These are phyloP conservation scores for Lithospermum erythrorhizon DNA, from an alignment of 257 asterid genomes.

Conservation along the genomic window DNA sequence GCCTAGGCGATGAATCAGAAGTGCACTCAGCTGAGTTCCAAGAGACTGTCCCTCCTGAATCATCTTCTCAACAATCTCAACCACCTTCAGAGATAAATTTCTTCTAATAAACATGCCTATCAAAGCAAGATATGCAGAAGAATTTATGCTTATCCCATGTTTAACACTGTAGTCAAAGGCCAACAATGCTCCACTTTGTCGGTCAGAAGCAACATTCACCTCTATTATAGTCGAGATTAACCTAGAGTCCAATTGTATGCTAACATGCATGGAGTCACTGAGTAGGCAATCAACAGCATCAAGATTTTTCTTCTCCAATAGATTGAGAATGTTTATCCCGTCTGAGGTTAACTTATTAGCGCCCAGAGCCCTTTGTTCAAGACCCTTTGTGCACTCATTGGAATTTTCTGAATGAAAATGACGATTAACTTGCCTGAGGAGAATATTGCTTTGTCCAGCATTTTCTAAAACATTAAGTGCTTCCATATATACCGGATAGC, in stretches of 20 bases:
- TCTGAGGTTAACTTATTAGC: constrained; percentile 22
- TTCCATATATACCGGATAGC: constrained; percentile 47
- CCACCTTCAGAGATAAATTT: constrained; percentile 39
- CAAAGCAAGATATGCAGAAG: constrained; percentile 45
- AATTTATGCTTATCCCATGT: constrained; percentile 37
- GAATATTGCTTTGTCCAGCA: constrained; percentile 40
- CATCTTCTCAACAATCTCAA: constrained; percentile 52
- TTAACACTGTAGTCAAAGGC: constrained; percentile 48
- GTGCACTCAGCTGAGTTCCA: constrained; percentile 55
- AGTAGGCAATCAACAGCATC: constrained; percentile 58
- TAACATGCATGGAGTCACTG: constrained; percentile 28
- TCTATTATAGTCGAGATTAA: constrained; percentile 47
- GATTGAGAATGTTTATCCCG: constrained; percentile 28
- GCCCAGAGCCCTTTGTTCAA: constrained; percentile 6
- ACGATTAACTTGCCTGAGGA: constrained; percentile 62
- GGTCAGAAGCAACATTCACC: constrained; percentile 28
- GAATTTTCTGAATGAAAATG: constrained; percentile 36
- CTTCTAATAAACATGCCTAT: constrained; percentile 53
- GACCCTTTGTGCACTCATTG: constrained; percentile 6
- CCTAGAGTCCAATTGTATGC: constrained; percentile 29
- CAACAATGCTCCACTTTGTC: constrained; percentile 46
- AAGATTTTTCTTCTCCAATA: constrained; percentile 44
- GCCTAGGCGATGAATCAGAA: constrained; percentile 64
- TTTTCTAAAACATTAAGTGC: constrained; percentile 41
- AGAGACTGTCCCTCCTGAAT: constrained; percentile 41